Evolutionary conservation across 1,284 basidiomycete genomes (phyloP), one percentile per base, ranked within the genome.

Genomic region (Lentinula novae-zelandiae): DNA sequence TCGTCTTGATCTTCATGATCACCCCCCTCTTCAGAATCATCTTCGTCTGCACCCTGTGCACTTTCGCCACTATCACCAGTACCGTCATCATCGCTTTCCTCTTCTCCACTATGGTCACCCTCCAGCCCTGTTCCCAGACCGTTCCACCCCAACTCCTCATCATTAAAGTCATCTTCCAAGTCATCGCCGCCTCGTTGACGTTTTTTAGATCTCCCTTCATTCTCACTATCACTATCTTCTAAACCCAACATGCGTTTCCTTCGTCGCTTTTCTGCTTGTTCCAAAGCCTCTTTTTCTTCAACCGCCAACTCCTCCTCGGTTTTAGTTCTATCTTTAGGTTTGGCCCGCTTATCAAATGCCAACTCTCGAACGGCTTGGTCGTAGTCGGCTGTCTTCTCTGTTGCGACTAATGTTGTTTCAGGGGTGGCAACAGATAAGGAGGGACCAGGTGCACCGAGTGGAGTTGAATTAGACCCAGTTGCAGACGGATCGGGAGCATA

Each of bases 281-380:
- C 90, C 54, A 99, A 76, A 2, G 85, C 81, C 68, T 95, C 90
- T 67, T 93, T 96, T 70, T 93, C 93, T 66, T 97, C 95, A 60
- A 90, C 68, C 1, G 95, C 96, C 12, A 94, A 69, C 72, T 99
- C 97, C 67, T 96, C 95, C 68, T 97, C 96, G 0, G 96, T 97
- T 78, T 98, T 98, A 46, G 95, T 94, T 60, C 97, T 81, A 71
- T 99, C 93, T 70, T 95, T 97, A 1, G 97, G 93, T 69, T 96
- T 93, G 7, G 96, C 93, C 3, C 97, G 86, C 66, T 92, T 87
- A 62, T 99, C 97, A 69, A 96, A 97, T 0, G 91, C 96, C 36
- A 99, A 85, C 66, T 95, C 92, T 42, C 93, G 89, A 3, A 99
- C 95, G 67, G 90, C 89, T 65, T 91, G 88, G 74, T 99, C 97